Evolutionary conservation across 2,329 filamentous ascomycete species (phyloP), one percentile per base, ranked within the genome.

Genomic region (Fusarium heterosporum): DNA sequence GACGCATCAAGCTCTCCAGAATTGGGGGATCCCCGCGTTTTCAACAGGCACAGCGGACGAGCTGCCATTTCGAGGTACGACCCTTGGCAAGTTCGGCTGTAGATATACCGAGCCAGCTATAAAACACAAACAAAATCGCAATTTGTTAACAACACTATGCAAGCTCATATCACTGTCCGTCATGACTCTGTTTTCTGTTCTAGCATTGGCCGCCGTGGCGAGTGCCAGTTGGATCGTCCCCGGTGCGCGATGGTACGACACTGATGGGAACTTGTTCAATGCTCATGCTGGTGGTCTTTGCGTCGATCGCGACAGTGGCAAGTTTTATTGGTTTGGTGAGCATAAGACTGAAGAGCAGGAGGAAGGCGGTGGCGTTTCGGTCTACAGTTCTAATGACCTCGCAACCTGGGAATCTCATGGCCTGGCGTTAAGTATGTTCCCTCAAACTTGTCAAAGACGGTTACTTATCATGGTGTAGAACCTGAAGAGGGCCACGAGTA

Each of bases 251-350:
- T 90, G 87, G 87, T 80, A 77, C 17, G 87, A 89, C 65, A 89
- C 85, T 0, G 81, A 87, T 4, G 86, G 86, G 1, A 82, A 84
- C n/a, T 72, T 88, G 13, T 82, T 89, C 52, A 89, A 87, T 51
- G 87, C 87, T 2, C 87, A 90, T 71, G 87, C 87, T 2, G 87
- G 87, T 2, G 83, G 82, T 13, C 78, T 89, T 8, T 82, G 82
- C 1, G 72, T 84, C 1, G 85, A 89, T 39, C 74, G 83, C 38
- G 79, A 81, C 7, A 81, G 81, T 0, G 83, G 83, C 16, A 85
- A 81, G 60, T 89, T 87, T 72, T 89, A 83, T 76, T 84, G 82
- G 80, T 89, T 89, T 55, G 87, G 87, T 34, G 87, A 89, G 71
- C 85, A 87, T 76, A 89, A 89, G 75, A 76, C 81, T 12, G 74